These are phyloP conservation scores for Suillus placidus DNA, from an alignment of 768 basidiomycete genomes.

Conservation along the genomic window DNA sequence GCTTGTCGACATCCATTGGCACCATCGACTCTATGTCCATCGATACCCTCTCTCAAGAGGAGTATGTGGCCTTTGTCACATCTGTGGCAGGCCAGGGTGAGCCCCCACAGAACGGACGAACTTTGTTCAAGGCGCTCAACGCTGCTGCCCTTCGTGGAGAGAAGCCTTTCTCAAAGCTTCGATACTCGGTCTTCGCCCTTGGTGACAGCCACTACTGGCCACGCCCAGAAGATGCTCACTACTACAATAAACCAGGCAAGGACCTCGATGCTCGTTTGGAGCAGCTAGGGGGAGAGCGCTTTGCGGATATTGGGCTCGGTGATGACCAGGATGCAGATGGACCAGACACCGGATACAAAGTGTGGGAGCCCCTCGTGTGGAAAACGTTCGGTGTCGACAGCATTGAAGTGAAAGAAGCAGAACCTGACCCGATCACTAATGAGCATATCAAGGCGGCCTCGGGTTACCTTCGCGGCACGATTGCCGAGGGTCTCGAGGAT, in stretches of 20 bases:
- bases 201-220: conserved; percentile 99
- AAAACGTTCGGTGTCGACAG: conserved; percentile 91
- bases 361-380: conserved; percentile 95
- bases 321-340: conserved; percentile 99
- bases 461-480: conserved; percentile 92
- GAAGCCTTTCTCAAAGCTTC: conserved; percentile 61
- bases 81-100: conserved; percentile 97
- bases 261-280: conserved; percentile 84
- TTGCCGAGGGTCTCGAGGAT: conserved; percentile 88
- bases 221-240: conserved; percentile 92
- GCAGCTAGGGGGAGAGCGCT: conserved; percentile 76
- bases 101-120: conserved; percentile 93
- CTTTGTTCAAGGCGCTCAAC: conserved; percentile 84
- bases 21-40: conserved; percentile 83
- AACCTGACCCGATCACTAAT: conserved; percentile 97
- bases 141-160: conserved; percentile 56
- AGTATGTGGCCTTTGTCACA: conserved; percentile 82
- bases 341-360: conserved; percentile 91
- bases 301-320: conserved; percentile 79
- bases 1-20: conserved; percentile 72
- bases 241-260: conserved; percentile 96
- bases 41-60: conserved; percentile 73
- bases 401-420: conserved; percentile 86
- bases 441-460: conserved; percentile 99
- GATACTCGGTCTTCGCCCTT: conserved; percentile 88